A percentile compares a stretch with the other conserved stretches of the same genome.
Evolutionary conservation across 768 basidiomycete species (phyloP).

Genomic region (Suillus discolor): DNA sequence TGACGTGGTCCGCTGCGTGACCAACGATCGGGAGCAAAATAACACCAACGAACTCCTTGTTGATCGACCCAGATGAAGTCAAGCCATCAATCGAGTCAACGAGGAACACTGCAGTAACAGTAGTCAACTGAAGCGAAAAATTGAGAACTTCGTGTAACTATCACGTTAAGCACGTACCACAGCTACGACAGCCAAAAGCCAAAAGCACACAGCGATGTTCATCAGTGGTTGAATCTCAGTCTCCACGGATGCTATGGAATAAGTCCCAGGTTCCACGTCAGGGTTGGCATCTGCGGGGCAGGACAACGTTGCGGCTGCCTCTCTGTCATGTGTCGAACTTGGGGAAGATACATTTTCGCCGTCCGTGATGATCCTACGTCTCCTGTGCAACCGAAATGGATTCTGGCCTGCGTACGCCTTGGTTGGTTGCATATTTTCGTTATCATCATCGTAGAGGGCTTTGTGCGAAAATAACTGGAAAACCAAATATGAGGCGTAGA

Average conservation of each 20-base stretch:
- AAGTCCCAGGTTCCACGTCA: slow-evolving; percentile 6
- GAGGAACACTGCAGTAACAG: slow-evolving; percentile 63
- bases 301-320: neutral
- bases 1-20: slow-evolving; percentile 90
- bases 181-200: slow-evolving; percentile 59
- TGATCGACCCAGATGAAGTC: slow-evolving; percentile 56
- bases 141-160: neutral
- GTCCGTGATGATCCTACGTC: neutral
- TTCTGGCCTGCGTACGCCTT: slow-evolving; percentile 44
- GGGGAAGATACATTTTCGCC: neutral
- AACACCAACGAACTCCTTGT: slow-evolving; percentile 83
- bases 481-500: slow-evolving; percentile 70
- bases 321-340: neutral
- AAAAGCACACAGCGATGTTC: slow-evolving; percentile 55
- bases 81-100: slow-evolving; percentile 84
- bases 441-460: slow-evolving; percentile 60
- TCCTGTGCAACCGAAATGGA: slow-evolving; percentile 23
- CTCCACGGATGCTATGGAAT: slow-evolving; percentile 7
- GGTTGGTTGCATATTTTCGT: slow-evolving; percentile 41
- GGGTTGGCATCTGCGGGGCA: neutral
- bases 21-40: slow-evolving; percentile 91
- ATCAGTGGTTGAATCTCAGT: slow-evolving; percentile 48
- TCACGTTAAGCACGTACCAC: slow-evolving; percentile 45
- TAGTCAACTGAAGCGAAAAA: slow-evolving; percentile 43
- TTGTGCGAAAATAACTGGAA: slow-evolving; percentile 85